Evolutionary conservation across 208 protist species (phyloP).

Genomic region (Crithidia brevicula): DNA sequence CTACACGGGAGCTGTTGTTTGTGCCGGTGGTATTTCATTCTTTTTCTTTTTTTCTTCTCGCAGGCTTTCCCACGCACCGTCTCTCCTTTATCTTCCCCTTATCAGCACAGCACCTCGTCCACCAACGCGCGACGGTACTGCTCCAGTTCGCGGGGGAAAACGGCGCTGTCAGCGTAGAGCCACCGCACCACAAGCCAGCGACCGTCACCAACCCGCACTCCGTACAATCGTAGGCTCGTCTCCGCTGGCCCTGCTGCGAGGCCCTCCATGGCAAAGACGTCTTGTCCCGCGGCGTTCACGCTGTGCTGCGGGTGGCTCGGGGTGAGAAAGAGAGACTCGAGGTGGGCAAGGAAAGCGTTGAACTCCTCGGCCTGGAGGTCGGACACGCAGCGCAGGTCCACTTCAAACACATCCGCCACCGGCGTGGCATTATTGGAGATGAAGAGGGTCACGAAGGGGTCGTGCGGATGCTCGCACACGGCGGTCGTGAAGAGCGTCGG

Average conservation of each 20-base stretch:
- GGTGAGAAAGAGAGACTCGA: constrained; percentile 39
- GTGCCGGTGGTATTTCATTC: too few relatives aligned
- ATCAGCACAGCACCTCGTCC: constrained; percentile 19
- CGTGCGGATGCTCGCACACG: constrained; percentile 57
- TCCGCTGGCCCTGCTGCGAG: constrained; percentile 31
- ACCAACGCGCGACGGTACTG: constrained; percentile 46
- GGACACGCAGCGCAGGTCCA: constrained; percentile 53
- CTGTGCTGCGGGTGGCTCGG: constrained; percentile 7
- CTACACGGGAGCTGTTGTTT: too few relatives aligned
- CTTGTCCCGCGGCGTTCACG: constrained; percentile 31
- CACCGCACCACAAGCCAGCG: constrained; percentile 58
- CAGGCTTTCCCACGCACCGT: background rate
- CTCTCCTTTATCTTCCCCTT: constrained; percentile 3
- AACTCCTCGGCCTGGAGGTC: constrained; percentile 15
- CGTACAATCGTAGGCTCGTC: constrained; percentile 45
- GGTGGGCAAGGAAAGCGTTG: constrained; percentile 28
- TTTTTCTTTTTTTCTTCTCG: background rate
- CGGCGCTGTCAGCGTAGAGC: constrained; percentile 31
- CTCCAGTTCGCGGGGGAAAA: constrained; percentile 42
- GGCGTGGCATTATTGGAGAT: constrained; percentile 9
- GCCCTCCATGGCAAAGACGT: constrained; percentile 36
- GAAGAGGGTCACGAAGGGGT: constrained; percentile 53
- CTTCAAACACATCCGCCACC: constrained; percentile 39
- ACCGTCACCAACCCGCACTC: constrained; percentile 26
- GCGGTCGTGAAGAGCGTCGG: constrained; percentile 38